phyloP scores from a whole-genome alignment of 495 filamentous ascomycete genomes.

The Platismatia glauca region DNA sequence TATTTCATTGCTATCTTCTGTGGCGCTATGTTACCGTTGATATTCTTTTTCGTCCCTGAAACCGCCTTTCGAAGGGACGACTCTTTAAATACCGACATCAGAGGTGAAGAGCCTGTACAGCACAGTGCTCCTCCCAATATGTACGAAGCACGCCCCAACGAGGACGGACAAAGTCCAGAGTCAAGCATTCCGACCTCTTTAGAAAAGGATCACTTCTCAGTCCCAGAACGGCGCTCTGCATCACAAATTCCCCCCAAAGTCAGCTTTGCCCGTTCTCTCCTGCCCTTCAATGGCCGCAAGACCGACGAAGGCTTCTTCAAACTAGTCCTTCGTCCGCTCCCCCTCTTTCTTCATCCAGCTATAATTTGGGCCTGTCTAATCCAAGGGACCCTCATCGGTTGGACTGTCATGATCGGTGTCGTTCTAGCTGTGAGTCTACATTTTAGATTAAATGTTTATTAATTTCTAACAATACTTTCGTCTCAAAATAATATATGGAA shows the following conservation, averaged over 20 bases:
- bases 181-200: slow-evolving; percentile 4
- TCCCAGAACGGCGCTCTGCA: not conserved
- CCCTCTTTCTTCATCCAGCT: slow-evolving; percentile 68
- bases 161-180: not conserved
- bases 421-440: slow-evolving; percentile 48
- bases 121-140: slow-evolving; percentile 1
- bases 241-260: slow-evolving; percentile 31
- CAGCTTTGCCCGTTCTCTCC: slow-evolving; percentile 47
- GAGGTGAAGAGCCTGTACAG: slow-evolving; percentile 19
- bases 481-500: not conserved
- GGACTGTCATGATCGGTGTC: slow-evolving; percentile 90
- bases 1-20: slow-evolving; percentile 63
- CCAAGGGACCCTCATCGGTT: slow-evolving; percentile 85
- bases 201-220: slow-evolving; percentile 1
- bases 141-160: slow-evolving; percentile 2
- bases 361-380: slow-evolving; percentile 86
- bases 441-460: not conserved
- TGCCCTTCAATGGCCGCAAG: slow-evolving; percentile 73
- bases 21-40: slow-evolving; percentile 51
- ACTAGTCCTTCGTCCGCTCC: slow-evolving; percentile 53
- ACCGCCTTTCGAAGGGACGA: slow-evolving; percentile 65
- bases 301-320: slow-evolving; percentile 55
- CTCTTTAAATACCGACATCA: slow-evolving; percentile 54
- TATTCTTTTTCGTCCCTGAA: slow-evolving; percentile 76
- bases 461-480: not conserved